Evolutionary conservation across 345 rosid species (phyloP).

Genomic region (Turritis glabra): DNA sequence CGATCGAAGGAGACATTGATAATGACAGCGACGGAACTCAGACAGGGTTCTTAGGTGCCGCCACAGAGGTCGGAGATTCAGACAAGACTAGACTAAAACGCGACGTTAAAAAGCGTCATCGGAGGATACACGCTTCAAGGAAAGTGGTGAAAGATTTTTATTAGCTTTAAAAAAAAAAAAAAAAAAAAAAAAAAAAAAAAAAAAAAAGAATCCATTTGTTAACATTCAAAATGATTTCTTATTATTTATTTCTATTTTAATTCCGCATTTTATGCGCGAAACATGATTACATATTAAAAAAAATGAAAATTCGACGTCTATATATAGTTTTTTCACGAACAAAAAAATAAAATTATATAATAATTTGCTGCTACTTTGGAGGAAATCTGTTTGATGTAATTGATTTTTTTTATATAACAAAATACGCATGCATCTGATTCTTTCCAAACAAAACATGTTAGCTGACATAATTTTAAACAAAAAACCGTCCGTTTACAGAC

Average conservation of each 20-base stretch:
- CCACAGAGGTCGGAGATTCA: slow-evolving; percentile 35
- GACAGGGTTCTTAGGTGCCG: slow-evolving; percentile 58
- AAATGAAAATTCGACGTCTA: no score
- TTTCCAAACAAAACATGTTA: not conserved
- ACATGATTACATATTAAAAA: not conserved
- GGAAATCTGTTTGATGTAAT: not conserved
- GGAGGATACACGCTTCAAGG: slow-evolving; percentile 34
- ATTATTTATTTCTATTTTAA: not conserved
- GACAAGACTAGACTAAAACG: slow-evolving; percentile 31
- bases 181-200: no score
- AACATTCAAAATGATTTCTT: not conserved
- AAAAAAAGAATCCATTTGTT: no score
- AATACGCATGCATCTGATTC: not conserved
- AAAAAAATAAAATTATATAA: no score
- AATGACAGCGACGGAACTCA: slow-evolving; percentile 78
- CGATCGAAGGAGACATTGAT: slow-evolving; percentile 73
- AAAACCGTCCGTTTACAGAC: slow-evolving; percentile 12
- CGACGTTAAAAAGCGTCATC: slow-evolving; percentile 22
- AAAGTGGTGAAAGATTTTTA: slow-evolving; percentile 32
- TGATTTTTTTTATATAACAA: not conserved
- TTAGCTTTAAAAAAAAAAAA: no score
- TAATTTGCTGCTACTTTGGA: not conserved
- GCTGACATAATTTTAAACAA: not conserved
- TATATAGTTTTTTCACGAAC: not conserved
- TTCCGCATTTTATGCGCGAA: not conserved